phyloP scores from a whole-genome alignment of 805 yeast genomes.

The Candida multigemmis region DNA sequence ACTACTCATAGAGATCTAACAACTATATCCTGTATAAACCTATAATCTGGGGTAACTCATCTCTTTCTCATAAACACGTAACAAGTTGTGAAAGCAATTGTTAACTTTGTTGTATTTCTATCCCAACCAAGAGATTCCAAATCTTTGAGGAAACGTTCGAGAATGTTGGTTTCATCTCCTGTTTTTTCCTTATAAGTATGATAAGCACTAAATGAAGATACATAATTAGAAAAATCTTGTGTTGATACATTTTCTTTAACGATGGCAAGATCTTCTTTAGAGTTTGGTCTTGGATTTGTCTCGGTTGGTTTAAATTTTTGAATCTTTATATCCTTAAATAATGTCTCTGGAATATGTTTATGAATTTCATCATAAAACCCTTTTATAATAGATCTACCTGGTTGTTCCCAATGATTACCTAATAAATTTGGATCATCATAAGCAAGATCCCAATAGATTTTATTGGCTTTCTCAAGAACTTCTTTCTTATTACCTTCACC shows the following conservation, averaged over 20 bases:
- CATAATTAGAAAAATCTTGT: slow-evolving; percentile 39
- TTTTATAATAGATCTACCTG: slow-evolving; percentile 58
- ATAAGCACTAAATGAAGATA: slow-evolving; percentile 65
- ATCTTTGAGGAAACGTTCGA: slow-evolving; percentile 23
- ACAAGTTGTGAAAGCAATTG: slow-evolving; percentile 42
- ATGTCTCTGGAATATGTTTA: slow-evolving; percentile 27
- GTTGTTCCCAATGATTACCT: slow-evolving; percentile 80
- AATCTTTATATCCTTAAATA: slow-evolving; percentile 30
- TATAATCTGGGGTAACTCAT: too few species aligned
- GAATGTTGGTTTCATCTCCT: slow-evolving; percentile 18
- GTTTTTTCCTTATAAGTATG: slow-evolving; percentile 44
- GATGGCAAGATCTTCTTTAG: slow-evolving; percentile 15
- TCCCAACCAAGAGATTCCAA: slow-evolving; percentile 36
- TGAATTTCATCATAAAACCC: slow-evolving; percentile 31
- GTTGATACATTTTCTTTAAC: slow-evolving; percentile 34
- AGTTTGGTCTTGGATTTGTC: slow-evolving; percentile 6
- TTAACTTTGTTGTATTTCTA: slow-evolving; percentile 33
- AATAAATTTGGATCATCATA: slow-evolving; percentile 35
- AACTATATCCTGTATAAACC: too few species aligned
- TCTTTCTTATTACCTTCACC: slow-evolving; percentile 10
- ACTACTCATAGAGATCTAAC: too few species aligned
- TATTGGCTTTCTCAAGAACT: slow-evolving; percentile 11
- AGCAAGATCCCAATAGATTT: slow-evolving; percentile 25
- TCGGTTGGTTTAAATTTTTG: slow-evolving; percentile 14
- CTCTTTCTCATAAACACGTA: slow-evolving; percentile 37